Conservation (phyloP, 768 basidiomycete species). For the Auricularia cornea region DNA sequence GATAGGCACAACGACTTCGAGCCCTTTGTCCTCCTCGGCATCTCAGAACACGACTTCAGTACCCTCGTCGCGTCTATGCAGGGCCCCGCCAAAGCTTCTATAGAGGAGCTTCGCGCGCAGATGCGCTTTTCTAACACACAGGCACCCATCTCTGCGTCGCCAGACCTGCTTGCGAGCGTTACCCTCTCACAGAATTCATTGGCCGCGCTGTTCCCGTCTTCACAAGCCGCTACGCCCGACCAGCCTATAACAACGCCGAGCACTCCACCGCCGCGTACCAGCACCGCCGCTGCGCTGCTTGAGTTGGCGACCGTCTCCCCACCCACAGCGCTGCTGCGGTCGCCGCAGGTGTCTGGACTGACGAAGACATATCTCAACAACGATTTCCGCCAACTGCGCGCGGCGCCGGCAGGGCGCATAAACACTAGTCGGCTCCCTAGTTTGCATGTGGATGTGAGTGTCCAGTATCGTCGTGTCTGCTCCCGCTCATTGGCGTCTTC, state of each 20-base stretch:
- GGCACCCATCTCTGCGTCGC: background rate
- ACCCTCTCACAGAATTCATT: conserved; percentile 11
- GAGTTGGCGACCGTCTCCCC: conserved; percentile 61
- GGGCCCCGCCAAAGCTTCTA: background rate
- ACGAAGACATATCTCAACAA: conserved; percentile 78
- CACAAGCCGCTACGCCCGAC: conserved; percentile 25
- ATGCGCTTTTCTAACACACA: conserved; percentile 13
- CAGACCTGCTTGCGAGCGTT: conserved; percentile 11
- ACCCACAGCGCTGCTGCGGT: conserved; percentile 58
- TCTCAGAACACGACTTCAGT: background rate
- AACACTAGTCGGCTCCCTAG: conserved; percentile 84
- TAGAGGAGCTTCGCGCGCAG: background rate
- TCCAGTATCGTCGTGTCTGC: conserved; percentile 6
- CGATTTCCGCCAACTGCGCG: conserved; percentile 71
- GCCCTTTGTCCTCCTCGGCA: background rate
- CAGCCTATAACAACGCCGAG: conserved; percentile 33
- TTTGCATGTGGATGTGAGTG: conserved; percentile 67
- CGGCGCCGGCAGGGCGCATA: conserved; percentile 57
- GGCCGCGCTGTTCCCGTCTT: background rate
- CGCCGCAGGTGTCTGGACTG: conserved; percentile 64
- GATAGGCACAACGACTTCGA: conserved; percentile 1
- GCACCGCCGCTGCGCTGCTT: conserved; percentile 45
- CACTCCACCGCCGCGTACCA: conserved; percentile 44
- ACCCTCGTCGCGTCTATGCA: background rate
- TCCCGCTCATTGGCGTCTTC: background rate